A percentile compares a stretch with the other conserved stretches of the same genome.
Evolutionary conservation across 2,329 filamentous ascomycete species (phyloP).

Genomic region (Cercospora janseana): DNA sequence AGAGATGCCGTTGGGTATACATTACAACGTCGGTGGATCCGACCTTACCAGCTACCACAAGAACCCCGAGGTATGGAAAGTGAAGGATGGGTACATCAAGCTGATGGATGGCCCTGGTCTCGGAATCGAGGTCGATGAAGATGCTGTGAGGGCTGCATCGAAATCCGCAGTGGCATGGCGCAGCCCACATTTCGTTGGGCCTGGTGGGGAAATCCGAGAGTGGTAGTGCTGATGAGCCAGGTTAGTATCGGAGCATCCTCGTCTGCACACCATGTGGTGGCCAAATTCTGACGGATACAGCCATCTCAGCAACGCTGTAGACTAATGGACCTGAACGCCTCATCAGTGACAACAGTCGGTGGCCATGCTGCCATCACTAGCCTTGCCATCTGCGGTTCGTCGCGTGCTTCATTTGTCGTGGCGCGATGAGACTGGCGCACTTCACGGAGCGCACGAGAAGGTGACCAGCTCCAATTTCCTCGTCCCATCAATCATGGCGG

Average conservation of each 20-base stretch:
- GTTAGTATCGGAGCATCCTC: not conserved
- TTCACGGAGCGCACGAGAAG: too few relatives aligned
- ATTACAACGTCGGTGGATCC: constrained; percentile 68
- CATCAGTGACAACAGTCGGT: too few relatives aligned
- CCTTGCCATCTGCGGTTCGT: too few relatives aligned
- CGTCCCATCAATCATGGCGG: too few relatives aligned
- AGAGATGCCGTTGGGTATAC: constrained; percentile 77
- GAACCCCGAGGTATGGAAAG: constrained; percentile 32
- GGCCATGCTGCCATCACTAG: too few relatives aligned
- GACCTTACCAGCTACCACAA: constrained; percentile 50
- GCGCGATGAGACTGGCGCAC: too few relatives aligned
- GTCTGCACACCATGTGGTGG: not conserved
- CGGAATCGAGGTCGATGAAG: constrained; percentile 56
- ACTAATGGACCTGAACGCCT: too few relatives aligned
- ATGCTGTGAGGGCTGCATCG: constrained; percentile 59
- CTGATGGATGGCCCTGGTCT: constrained; percentile 32
- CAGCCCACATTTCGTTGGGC: constrained; percentile 64
- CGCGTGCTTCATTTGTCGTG: too few relatives aligned
- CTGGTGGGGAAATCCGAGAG: constrained; percentile 64
- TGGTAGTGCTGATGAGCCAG: constrained; percentile 51
- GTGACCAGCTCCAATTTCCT: too few relatives aligned
- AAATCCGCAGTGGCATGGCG: constrained; percentile 62
- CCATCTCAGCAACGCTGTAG: too few relatives aligned
- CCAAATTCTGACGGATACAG: not conserved
- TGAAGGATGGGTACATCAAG: constrained; percentile 33